Conservation (phyloP, 345 rosid species). For the Euphorbia pulcherrima region DNA sequence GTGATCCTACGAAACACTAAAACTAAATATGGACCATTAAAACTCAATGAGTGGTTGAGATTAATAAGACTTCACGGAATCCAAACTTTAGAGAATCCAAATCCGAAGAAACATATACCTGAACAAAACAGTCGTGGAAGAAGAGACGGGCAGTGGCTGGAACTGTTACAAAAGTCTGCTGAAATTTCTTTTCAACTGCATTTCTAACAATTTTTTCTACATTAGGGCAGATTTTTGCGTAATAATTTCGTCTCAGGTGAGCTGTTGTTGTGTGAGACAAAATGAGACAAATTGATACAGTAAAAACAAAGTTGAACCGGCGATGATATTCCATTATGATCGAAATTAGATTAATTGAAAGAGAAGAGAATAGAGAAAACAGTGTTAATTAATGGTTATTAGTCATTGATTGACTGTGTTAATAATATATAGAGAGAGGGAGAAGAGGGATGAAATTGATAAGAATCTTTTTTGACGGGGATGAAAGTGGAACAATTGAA, state of each 20-base stretch:
- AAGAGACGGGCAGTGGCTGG: constrained; percentile 54
- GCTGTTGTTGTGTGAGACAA: constrained; percentile 48
- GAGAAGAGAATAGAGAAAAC: neutral
- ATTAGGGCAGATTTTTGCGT: constrained; percentile 55
- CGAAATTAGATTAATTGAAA: neutral
- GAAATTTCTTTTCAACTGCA: constrained; percentile 46
- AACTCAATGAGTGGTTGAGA: too few relatives aligned
- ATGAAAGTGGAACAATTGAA: neutral
- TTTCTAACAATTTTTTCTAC: constrained; percentile 56
- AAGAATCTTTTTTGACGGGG: constrained; percentile 18
- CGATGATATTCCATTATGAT: constrained; percentile 19
- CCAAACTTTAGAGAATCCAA: too few relatives aligned
- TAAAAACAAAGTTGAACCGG: constrained; percentile 21
- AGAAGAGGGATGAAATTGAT: constrained; percentile 23
- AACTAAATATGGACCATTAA: too few relatives aligned
- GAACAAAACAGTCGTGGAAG: constrained; percentile 66
- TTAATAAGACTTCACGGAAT: too few relatives aligned
- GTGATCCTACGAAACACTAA: too few relatives aligned
- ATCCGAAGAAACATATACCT: too few relatives aligned
- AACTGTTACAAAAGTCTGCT: constrained; percentile 57
- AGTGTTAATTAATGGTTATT: neutral
- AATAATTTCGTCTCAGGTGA: constrained; percentile 50
- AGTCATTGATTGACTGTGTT: too few relatives aligned
- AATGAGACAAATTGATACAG: constrained; percentile 39
- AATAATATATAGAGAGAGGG: too few relatives aligned